Conservation (phyloP, 768 basidiomycete species). For the Butyriboletus loyo region DNA sequence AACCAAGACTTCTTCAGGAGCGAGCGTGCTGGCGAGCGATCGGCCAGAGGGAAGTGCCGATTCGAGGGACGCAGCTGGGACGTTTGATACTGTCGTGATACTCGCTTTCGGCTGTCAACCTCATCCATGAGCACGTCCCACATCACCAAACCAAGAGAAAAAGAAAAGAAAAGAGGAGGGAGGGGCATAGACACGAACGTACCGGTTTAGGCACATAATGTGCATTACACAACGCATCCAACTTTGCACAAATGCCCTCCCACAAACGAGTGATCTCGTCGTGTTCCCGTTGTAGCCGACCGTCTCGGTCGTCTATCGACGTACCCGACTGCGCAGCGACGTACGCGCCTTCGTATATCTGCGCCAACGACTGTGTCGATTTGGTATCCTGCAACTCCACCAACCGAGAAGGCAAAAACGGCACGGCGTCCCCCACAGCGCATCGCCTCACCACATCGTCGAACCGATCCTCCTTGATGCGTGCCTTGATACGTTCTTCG, state of each 20-base stretch:
- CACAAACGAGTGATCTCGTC: slow-evolving; percentile 80
- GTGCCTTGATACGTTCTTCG: slow-evolving; percentile 87
- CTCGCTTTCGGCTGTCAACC: slow-evolving; percentile 73
- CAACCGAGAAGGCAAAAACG: slow-evolving; percentile 86
- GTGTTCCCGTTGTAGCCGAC: slow-evolving; percentile 85
- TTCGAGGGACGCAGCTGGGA: slow-evolving; percentile 79
- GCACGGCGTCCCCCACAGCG: slow-evolving; percentile 65
- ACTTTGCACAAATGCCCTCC: slow-evolving; percentile 81
- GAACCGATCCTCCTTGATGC: slow-evolving; percentile 81
- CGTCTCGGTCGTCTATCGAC: slow-evolving; percentile 75
- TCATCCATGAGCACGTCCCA: background rate
- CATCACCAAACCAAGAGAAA: background rate
- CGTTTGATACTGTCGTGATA: slow-evolving; percentile 81
- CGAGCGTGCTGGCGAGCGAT: slow-evolving; percentile 74
- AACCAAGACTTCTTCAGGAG: slow-evolving; percentile 89
- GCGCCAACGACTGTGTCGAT: slow-evolving; percentile 84
- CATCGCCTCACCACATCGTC: slow-evolving; percentile 91
- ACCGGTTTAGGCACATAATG: slow-evolving; percentile 96
- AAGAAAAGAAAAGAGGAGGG: background rate
- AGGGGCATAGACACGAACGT: slow-evolving; percentile 21
- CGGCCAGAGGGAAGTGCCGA: slow-evolving; percentile 85
- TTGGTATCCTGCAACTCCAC: slow-evolving; percentile 89
- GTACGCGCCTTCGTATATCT: slow-evolving; percentile 95
- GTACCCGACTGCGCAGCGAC: slow-evolving; percentile 57
- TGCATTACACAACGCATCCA: slow-evolving; percentile 92